Percentiles rank a stretch among this genome's conserved stretches.
Conservation (phyloP, 495 filamentous ascomycete species). For the Hapsidospora chrysogenum region DNA sequence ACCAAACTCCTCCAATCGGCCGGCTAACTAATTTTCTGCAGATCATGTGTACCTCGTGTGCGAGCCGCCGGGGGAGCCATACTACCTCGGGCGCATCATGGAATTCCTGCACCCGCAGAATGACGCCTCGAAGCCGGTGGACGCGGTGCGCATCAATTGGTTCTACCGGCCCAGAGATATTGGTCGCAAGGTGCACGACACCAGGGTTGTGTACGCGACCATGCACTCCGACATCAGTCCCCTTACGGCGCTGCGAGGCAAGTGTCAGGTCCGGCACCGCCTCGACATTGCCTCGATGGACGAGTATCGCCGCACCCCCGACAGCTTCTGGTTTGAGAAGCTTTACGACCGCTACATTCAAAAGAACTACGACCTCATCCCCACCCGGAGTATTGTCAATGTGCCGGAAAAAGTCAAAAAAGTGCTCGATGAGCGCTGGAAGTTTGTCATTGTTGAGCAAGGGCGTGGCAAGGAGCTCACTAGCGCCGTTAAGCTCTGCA, state of each 20-base stretch:
- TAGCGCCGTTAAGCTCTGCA: conserved; percentile 91
- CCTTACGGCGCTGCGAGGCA: conserved; percentile 77
- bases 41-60: conserved; percentile 96
- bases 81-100: conserved; percentile 96
- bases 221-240: conserved; percentile 98
- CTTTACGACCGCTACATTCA: conserved; percentile 97
- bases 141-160: conserved; percentile 90
- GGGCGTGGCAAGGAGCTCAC: conserved; percentile 88
- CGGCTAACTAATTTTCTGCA: conserved; percentile 24
- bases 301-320: conserved; percentile 62
- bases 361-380: conserved; percentile 92
- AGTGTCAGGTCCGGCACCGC: conserved; percentile 75
- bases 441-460: conserved; percentile 82
- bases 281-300: conserved; percentile 72
- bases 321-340: conserved; percentile 94
- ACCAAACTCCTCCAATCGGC: too few relatives aligned
- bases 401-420: conserved; percentile 87
- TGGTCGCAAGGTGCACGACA: conserved; percentile 76
- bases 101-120: conserved; percentile 80
- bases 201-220: conserved; percentile 75
- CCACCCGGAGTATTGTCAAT: conserved; percentile 83
- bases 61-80: conserved; percentile 94
- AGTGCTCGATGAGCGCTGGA: conserved; percentile 89
- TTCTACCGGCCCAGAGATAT: conserved; percentile 96
- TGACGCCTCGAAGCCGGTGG: conserved; percentile 53